Evolutionary conservation across 1,284 basidiomycete species (phyloP).

Genomic region (Leucoagaricus sp.): DNA sequence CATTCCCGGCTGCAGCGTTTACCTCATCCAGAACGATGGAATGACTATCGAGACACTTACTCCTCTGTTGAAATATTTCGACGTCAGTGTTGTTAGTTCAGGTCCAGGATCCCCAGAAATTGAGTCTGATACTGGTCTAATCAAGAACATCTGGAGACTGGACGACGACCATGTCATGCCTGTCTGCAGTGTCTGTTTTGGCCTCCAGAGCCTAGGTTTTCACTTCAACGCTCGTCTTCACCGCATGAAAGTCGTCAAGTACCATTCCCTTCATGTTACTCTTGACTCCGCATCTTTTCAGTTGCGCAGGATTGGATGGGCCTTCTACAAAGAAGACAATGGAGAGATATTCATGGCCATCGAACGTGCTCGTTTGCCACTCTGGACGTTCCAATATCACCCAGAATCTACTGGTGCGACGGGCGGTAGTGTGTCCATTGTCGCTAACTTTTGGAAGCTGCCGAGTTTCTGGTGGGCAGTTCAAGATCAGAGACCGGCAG

Average conservation of each 20-base stretch:
- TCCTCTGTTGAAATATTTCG: constrained; percentile 57
- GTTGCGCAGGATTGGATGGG: too few species aligned
- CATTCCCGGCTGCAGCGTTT: constrained; percentile 57
- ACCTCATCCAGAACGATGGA: constrained; percentile 76
- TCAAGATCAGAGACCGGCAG: too few species aligned
- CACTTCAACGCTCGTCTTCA: constrained; percentile 63
- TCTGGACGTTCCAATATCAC: constrained; percentile 97
- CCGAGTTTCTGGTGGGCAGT: too few species aligned
- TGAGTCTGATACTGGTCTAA: constrained; percentile 62
- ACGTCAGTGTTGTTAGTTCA: constrained; percentile 74
- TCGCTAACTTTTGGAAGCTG: constrained; percentile 72
- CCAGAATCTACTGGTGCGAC: constrained; percentile 81
- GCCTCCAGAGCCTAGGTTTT: constrained; percentile 87
- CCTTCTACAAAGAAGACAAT: constrained; percentile 68
- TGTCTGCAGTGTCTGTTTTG: constrained; percentile 89
- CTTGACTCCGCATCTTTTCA: constrained; percentile 66
- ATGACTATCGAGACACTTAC: constrained; percentile 51
- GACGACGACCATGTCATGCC: constrained; percentile 57
- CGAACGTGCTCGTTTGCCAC: constrained; percentile 68
- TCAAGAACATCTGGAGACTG: constrained; percentile 68
- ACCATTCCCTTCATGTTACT: constrained; percentile 75
- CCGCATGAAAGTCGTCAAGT: constrained; percentile 33
- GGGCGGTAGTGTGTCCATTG: constrained; percentile 62
- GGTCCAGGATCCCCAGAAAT: constrained; percentile 78
- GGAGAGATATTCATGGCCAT: constrained; percentile 71